Conservation (phyloP, 2,329 filamentous ascomycete genomes). For the Penicillium sp. region DNA sequence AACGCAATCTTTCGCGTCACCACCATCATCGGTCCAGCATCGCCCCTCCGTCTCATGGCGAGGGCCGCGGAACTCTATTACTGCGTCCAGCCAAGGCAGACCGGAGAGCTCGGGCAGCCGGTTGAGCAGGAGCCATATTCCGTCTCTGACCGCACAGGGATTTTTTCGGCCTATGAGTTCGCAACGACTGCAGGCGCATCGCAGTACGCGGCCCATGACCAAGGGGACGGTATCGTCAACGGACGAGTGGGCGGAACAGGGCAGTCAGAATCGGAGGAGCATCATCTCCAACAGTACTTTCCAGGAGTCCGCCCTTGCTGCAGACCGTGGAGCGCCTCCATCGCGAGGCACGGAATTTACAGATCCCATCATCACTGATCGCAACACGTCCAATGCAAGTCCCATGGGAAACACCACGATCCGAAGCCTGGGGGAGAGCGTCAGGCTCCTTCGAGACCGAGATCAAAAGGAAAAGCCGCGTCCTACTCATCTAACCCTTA, state of each 20-base stretch:
- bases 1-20: conserved; percentile 36
- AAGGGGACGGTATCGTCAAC: conserved; percentile 33
- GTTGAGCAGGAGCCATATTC: conserved; percentile 78
- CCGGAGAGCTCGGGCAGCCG: conserved; percentile 57
- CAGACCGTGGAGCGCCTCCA: conserved; percentile 55
- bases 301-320: conserved; percentile 32
- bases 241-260: conserved; percentile 44
- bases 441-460: conserved; percentile 64
- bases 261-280: conserved; percentile 54
- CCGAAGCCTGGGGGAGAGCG: conserved; percentile 68
- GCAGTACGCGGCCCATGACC: conserved; percentile 54
- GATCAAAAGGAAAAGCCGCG: conserved; percentile 35
- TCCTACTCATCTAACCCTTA: conserved; percentile 53
- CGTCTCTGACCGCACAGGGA: conserved; percentile 78
- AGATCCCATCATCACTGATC: conserved; percentile 65
- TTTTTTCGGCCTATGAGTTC: conserved; percentile 98
- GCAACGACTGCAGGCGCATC: conserved; percentile 84
- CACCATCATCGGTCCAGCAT: conserved; percentile 51
- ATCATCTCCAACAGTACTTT: conserved; percentile 52
- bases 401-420: conserved; percentile 57
- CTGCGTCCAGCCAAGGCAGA: conserved; percentile 47
- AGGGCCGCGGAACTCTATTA: conserved; percentile 40
- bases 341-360: conserved; percentile 79
- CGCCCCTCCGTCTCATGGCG: conserved; percentile 56
- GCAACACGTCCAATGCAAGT: conserved; percentile 67